A percentile compares a stretch with the other conserved stretches of the same genome.
Evolutionary conservation across 177 flowering plant genomes (phyloP).

Genomic region (Telopea speciosissima): DNA sequence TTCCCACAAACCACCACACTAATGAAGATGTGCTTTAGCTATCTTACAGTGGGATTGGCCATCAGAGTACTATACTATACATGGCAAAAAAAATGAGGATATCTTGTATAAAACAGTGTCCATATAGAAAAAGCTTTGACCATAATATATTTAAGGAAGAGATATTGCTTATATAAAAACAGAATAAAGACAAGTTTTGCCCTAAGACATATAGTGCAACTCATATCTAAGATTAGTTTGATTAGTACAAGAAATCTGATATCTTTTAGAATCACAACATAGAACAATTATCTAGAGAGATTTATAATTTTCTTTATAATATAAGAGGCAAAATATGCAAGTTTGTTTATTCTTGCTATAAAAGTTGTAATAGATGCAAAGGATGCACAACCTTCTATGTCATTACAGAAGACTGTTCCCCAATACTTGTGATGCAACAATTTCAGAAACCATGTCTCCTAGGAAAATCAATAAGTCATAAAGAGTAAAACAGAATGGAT

Average conservation of each 20-base stretch:
- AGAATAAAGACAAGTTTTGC: no score
- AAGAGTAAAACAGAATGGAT: neutral
- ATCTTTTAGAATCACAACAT: neutral
- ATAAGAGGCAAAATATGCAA: neutral
- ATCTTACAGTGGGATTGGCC: no score
- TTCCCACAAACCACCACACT: no score
- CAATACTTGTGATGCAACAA: neutral
- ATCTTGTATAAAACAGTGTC: no score
- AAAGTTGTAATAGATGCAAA: neutral
- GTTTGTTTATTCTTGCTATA: neutral
- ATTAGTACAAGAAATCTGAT: neutral
- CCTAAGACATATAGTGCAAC: neutral
- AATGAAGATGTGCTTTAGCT: no score
- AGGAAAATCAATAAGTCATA: constrained; percentile 12
- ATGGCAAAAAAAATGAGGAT: no score
- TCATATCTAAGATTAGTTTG: neutral
- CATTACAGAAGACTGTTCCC: constrained; percentile 5
- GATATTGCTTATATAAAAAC: no score
- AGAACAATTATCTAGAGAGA: neutral
- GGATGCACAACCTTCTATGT: constrained; percentile 11
- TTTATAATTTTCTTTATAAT: neutral
- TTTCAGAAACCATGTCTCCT: constrained; percentile 12
- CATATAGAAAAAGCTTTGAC: no score
- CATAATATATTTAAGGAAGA: no score
- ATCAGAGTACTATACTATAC: no score